Base-by-base conservation (phyloP, 192 early-diverging fungal species). In the Coemansia sp. region DNA sequence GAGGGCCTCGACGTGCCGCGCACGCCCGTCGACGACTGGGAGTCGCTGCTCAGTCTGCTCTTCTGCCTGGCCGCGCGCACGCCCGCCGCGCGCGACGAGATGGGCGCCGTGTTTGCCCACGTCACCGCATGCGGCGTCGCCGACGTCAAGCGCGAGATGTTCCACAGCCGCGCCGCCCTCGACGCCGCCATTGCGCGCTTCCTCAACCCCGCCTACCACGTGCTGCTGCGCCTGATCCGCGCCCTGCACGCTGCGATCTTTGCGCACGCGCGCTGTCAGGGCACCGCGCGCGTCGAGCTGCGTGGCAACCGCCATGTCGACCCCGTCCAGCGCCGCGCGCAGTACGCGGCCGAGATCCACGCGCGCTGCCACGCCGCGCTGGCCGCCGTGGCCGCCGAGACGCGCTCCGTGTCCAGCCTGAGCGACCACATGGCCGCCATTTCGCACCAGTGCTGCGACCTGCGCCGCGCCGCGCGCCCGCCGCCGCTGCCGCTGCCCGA, bases 21-120 rank as follows among this genome's bases (percentile, higher is more conserved):
- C 40, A 76, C 73, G 1, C 49, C 66, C 2, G 58, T 61, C 0
- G 73, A 76, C 21, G 73, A 76, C 47, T 76, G 73, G 73, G 73
- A 76, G 42, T 53, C 73, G 17, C 52, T 64, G 11, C 25, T 76
- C 21, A 56, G 57, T 5, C 55, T 76, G 36, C 58, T 76, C n/a
- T 64, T 68, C 34, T 69, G 64, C 17, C 52, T 74, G 11, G 71
- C 64, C 7, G 71, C 71, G 5, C 47, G 48, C 8, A 34, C 55
- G 0, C 31, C 55, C 1, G 29, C 20, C 21, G 60, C 60, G 0
- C 48, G 61, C 44, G 64, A 67, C 7, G 60, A 59, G 22, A 57
- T 74, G 64, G 59, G 60, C 47, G 27, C 15, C 4, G 41, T 62
- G 0, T 63, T 74, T 39, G 52, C 53, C 10, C 52, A 46, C 9